A percentile compares a stretch with the other conserved stretches of the same genome.
phyloP scores from a whole-genome alignment of 345 rosid genomes.

The Pugionium dolabratum region DNA sequence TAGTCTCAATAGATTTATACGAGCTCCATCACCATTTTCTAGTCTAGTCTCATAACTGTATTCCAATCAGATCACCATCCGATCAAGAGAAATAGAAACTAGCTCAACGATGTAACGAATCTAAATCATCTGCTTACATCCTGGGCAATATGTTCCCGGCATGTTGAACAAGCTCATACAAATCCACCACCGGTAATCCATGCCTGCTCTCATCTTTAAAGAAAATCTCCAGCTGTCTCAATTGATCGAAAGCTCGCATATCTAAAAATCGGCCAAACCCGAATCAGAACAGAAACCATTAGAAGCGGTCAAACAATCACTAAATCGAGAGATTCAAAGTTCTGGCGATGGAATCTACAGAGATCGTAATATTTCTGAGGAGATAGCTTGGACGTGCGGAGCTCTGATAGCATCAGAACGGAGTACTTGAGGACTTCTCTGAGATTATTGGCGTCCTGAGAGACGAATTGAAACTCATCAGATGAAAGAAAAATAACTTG shows the following conservation, averaged over 20 bases:
- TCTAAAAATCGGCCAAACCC: conserved; percentile 43
- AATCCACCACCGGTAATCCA: conserved; percentile 72
- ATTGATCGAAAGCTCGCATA: conserved; percentile 86
- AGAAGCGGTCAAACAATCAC: conserved; percentile 20
- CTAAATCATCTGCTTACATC: conserved; percentile 50
- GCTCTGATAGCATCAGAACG: conserved; percentile 88
- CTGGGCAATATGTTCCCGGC: conserved; percentile 93
- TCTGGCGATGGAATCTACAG: conserved; percentile 47
- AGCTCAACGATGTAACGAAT: conserved; percentile 17
- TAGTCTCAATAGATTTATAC: conserved; percentile 8
- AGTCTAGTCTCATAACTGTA: conserved; percentile 8
- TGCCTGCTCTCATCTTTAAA: conserved; percentile 79
- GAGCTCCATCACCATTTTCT: conserved; percentile 1
- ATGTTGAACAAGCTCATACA: conserved; percentile 92
- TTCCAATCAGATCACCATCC: conserved; percentile 19
- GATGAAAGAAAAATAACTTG: conserved; percentile 16
- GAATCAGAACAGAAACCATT: conserved; percentile 15
- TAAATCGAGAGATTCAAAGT: conserved; percentile 28
- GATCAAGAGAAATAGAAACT: background rate
- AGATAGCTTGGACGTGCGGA: conserved; percentile 85
- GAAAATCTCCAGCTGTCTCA: conserved; percentile 83
- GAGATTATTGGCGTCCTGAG: conserved; percentile 79
- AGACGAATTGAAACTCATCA: conserved; percentile 1
- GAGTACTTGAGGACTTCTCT: conserved; percentile 89
- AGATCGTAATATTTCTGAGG: conserved; percentile 93